Evolutionary conservation across 495 filamentous ascomycete genomes (phyloP), one percentile per base, ranked within the genome.

Genomic region (Aspergillus conjunctus): DNA sequence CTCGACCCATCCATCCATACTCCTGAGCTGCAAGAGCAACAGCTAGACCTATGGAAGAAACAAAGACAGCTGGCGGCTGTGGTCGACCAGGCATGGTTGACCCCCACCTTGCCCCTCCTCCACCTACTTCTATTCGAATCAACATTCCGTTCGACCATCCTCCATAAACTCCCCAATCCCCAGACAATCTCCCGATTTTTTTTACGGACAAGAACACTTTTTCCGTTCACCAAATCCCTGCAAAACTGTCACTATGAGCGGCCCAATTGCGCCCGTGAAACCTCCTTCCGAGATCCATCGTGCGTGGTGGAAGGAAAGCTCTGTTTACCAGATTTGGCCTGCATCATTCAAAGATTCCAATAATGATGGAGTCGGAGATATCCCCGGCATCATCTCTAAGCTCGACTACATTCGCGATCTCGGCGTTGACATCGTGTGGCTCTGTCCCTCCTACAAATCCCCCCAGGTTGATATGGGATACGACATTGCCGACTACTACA

Each of bases 311-410:
- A 83, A 83, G 69, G 82, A 84, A 65, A 71, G 62, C 58, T 79
- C 72, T 18, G 82, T 89, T 44, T 90, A 91, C 66, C 88, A 91
- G 65, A 86, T 91, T 56, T 91, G 87, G 75, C 87, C 87, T 2
- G 81, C 85, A 3, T 83, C 79, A 8, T 90, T 83, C 74, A 81
- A 84, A 22, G 88, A 90, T 69, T 84, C 84, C 34, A 87, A 89
- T 65, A 77, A 80, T 53, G 86, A 89, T 68, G 88, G 88, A 33
- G 75, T 86, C 59, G 88, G 88, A 11, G 87, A 90, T 65, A 83
- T 90, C 37, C 84, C 78, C 1, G 88, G 88, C 14, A 85, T 90
- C 44, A 82, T 85, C 39, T 83, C 83, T 17, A 81, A 87, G 65
- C 71, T 91, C 14, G 83, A 87, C 66, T 87, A 91, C 64, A 82